Percentiles rank a stretch among this genome's conserved stretches.
Evolutionary conservation across 192 early-diverging fungal genomes (phyloP).

Genomic region (Chytriomyces sp.): DNA sequence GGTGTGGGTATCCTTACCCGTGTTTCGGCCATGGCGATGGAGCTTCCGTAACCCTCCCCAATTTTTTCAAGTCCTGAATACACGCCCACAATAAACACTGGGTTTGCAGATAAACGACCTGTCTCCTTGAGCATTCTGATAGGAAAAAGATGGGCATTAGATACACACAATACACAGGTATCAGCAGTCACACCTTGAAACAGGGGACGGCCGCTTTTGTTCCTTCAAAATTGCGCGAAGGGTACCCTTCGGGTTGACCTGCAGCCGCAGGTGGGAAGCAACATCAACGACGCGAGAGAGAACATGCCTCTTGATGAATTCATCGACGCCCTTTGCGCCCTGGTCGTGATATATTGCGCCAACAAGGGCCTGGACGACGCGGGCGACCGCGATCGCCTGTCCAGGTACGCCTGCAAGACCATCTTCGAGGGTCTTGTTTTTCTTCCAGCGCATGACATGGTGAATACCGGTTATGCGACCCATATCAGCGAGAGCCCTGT

Average conservation of each 20-base stretch:
- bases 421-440: background rate
- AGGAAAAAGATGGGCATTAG: too few species aligned
- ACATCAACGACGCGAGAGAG: slow-evolving; percentile 70
- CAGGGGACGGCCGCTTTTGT: slow-evolving; percentile 60
- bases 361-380: slow-evolving; percentile 74
- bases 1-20: slow-evolving; percentile 31
- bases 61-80: slow-evolving; percentile 87
- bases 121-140: slow-evolving; percentile 89
- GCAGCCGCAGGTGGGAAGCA: slow-evolving; percentile 58
- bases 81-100: slow-evolving; percentile 92
- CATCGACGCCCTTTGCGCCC: slow-evolving; percentile 67
- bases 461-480: slow-evolving; percentile 78
- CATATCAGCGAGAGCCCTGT: slow-evolving; percentile 65
- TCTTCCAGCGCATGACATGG: slow-evolving; percentile 74
- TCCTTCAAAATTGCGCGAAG: slow-evolving; percentile 65
- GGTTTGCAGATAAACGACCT: slow-evolving; percentile 75
- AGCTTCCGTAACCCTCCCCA: slow-evolving; percentile 67
- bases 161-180: too few species aligned
- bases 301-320: slow-evolving; percentile 78
- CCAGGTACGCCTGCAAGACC: background rate
- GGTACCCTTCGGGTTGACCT: slow-evolving; percentile 70
- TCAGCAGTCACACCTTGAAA: slow-evolving; percentile 75
- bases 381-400: slow-evolving; percentile 56
- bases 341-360: slow-evolving; percentile 79
- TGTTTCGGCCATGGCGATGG: slow-evolving; percentile 51